Base-by-base conservation (phyloP, 192 early-diverging fungal genomes). In the Rhizophagus sp. region DNA sequence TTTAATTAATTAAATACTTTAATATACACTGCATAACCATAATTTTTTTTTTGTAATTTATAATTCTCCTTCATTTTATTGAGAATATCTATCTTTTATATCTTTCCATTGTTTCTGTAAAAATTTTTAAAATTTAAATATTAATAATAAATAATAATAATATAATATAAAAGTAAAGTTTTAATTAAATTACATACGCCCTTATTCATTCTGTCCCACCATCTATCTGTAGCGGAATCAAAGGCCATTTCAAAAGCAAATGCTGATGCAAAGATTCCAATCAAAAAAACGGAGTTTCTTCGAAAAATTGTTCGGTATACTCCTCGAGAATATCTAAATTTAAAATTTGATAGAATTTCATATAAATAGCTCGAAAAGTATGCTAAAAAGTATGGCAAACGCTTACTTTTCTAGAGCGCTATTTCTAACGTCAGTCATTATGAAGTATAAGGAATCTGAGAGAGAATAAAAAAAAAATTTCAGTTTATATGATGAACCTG, bases 61-160 rank as follows among this genome's bases (percentile, higher is more conserved):
- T 47, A 22, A 44, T 30, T 70, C 22, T 22, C 5, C 13, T 24
- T 47, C 24, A 7, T 71, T n/a, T 41, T 36, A 36, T 44, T 36
- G 50, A 62, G 78, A 78, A 84, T 91, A 94, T 85, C 91, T 91
- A 85, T 86, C 83, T 76, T 91, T 86, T 81, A 95, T 94, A 78
- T 95, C 94, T 88, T 95, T 93, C 92, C 92, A 95, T 89, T 95
- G 94, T 83, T 91, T 92, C 94, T 95, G 84, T 81, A 44, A 27
- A 83, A 65, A 41, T 17, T 44, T 44, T 44, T 44, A 30, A 50
- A 62, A 73, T 24, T 47, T 15, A 68, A 79, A 34, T 15, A n/a
- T 30, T 30, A 30, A 30, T 73, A 47, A 4, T n/a, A 39, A 68
- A 73, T 68, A 62, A 57, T 70, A 39, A 11, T 44, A 41, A 19